Base-by-base conservation (phyloP, 2,329 filamentous ascomycete genomes). In the Colletotrichum eremochloae region DNA sequence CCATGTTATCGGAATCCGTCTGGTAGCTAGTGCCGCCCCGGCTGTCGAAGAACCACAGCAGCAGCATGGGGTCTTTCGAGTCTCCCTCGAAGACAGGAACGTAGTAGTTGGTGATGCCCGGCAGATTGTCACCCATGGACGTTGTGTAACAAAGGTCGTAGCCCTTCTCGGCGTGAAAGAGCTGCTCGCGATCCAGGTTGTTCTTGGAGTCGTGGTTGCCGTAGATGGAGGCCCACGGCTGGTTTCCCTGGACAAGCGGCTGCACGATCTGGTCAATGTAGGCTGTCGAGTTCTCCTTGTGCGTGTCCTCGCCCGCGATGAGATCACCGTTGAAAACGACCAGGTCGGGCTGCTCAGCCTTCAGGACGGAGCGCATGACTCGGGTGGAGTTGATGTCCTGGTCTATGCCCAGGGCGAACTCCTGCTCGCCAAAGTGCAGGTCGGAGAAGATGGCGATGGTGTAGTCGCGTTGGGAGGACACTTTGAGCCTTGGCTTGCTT, bases 311-410 rank as follows among this genome's bases (percentile, higher is more conserved):
- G 44, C 90, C 89, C 0, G 89, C 90, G 68, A 91, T 88, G 3
- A 92, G 81, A 75, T 92, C 90, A 52, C 90, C 90, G 71, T 91
- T 92, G 11, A 92, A 79, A 2, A 92, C 85, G 2, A 89, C 88
- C 0, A 92, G 83, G 55, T 89, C 75, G 76, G 42, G 85, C 79
- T 0, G 67, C 74, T 90, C 88, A 5, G 77, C 77, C 57, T 84
- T 79, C 5, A 90, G 81, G 40, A 90, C 79, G 2, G 79, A 80
- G 50, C 82, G 82, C 78, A 90, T 86, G 1, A 89, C 85, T 0
- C 77, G 72, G 3, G 82, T 77, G 0, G 85, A 85, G 48, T 84
- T 85, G 67, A 80, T 65, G 77, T 90, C 88, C 68, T 83, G 83
- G 57, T 76, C 77, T 31, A 80, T 78, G 6, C 80, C 83, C 80